These are phyloP conservation scores for Leptoxyphium fumago DNA, from an alignment of 2,329 filamentous ascomycete species.

Conservation along the genomic window DNA sequence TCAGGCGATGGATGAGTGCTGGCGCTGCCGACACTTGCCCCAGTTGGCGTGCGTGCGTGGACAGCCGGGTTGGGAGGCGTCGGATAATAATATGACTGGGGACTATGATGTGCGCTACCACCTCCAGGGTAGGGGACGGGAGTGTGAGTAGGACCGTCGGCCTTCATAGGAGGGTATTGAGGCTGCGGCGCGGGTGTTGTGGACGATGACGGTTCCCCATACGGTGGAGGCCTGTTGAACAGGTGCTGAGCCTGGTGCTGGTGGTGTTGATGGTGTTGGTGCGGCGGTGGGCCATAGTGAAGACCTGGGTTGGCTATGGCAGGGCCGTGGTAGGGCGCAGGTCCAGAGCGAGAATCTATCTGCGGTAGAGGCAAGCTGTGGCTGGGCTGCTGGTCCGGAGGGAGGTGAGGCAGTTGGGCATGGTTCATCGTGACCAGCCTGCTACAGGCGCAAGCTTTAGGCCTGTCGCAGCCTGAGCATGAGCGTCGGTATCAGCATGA, in stretches of 20 bases:
- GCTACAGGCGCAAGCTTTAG: background rate
- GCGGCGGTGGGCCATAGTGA: background rate
- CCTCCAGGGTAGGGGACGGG: background rate
- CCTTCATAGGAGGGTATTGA: background rate
- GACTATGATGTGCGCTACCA: constrained; percentile 1
- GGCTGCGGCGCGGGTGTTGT: background rate
- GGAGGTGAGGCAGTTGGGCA: background rate
- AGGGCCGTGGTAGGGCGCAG: background rate
- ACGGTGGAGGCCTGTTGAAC: background rate
- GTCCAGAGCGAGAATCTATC: background rate
- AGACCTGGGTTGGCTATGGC: background rate
- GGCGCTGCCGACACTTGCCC: constrained; percentile 6
- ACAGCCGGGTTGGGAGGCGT: constrained; percentile 2
- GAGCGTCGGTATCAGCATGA: background rate
- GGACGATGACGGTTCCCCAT: background rate
- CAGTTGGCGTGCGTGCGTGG: constrained; percentile 6
- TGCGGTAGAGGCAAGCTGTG: background rate
- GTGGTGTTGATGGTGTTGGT: background rate
- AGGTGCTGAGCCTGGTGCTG: background rate
- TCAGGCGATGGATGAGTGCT: constrained; percentile 14
- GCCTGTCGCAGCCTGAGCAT: background rate
- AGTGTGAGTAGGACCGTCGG: background rate
- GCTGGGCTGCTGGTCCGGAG: background rate
- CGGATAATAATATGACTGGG: constrained; percentile 11
- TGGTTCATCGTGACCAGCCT: background rate